These are phyloP conservation scores for barley (Hordeum vulgare) DNA, from an alignment of 176 grass and related monocot genomes.

Conservation along the genomic window DNA sequence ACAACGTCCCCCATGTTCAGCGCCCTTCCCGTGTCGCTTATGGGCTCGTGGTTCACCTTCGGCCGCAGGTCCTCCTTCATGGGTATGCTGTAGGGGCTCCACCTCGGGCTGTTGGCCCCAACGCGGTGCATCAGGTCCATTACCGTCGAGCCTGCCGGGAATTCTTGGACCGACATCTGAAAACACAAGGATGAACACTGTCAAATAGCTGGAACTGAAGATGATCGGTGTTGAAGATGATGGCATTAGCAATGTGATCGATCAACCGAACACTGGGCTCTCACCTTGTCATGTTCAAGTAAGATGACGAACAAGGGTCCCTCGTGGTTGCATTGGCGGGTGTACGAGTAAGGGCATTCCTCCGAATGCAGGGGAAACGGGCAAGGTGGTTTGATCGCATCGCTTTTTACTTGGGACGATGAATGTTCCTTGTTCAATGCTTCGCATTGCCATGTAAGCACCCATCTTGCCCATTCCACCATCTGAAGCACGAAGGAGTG, in stretches of 20 bases:
- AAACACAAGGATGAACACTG: constrained; percentile 14
- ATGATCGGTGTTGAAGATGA: background rate
- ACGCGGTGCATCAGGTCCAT: constrained; percentile 62
- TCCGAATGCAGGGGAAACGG: constrained; percentile 74
- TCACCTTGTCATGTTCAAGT: constrained; percentile 89
- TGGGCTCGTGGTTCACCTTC: constrained; percentile 56
- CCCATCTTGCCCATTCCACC: constrained; percentile 93
- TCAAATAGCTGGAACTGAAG: background rate
- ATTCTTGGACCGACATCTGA: constrained; percentile 92
- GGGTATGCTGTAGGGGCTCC: constrained; percentile 58
- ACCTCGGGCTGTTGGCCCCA: constrained; percentile 45
- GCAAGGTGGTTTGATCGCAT: constrained; percentile 42
- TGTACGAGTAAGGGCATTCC: constrained; percentile 77
- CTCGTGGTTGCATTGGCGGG: constrained; percentile 50
- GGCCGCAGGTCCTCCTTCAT: constrained; percentile 81
- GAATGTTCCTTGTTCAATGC: constrained; percentile 37
- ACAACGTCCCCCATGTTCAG: constrained; percentile 89
- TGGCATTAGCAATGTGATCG: background rate
- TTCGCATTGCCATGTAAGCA: constrained; percentile 78
- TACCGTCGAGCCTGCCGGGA: constrained; percentile 60
- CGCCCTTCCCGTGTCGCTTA: constrained; percentile 38
- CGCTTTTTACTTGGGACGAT: constrained; percentile 7
- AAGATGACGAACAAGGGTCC: constrained; percentile 77
- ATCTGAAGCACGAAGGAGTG: constrained; percentile 78
- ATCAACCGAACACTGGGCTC: background rate